These are phyloP conservation scores for Candida pseudoviswanathii DNA, from an alignment of 1,139 yeast species.

Conservation along the genomic window DNA sequence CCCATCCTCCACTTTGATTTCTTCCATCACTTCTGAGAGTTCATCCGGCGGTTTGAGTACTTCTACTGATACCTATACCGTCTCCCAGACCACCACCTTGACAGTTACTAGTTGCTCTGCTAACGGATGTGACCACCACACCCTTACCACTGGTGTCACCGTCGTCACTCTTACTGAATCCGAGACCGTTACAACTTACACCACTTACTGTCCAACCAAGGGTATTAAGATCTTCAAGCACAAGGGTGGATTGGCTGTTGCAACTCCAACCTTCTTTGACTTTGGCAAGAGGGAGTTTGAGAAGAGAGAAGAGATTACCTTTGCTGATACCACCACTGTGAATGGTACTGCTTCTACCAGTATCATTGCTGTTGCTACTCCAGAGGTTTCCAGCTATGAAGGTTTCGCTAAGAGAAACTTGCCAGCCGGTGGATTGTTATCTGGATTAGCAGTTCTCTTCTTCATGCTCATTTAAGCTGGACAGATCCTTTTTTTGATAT, in stretches of 20 bases:
- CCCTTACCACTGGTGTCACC: slow-evolving; percentile 10
- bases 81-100: slow-evolving; percentile 5
- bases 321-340: not conserved
- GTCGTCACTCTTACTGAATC: slow-evolving; percentile 7
- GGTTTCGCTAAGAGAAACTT: not conserved
- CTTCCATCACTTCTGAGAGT: not conserved
- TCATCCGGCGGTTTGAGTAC: not conserved
- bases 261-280: slow-evolving; percentile 2
- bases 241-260: not conserved
- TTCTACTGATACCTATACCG: slow-evolving; percentile 2
- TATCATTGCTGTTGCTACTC: not conserved
- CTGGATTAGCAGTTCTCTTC: not conserved
- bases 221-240: slow-evolving; percentile 1
- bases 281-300: not conserved
- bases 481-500: too few relatives aligned
- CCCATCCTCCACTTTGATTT: not conserved
- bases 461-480: not conserved
- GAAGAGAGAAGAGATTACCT: not conserved
- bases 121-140: slow-evolving; percentile 4
- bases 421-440: slow-evolving; percentile 2
- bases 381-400: not conserved
- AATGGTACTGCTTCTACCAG: not conserved
- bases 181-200: slow-evolving; percentile 8
- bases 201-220: slow-evolving; percentile 12
- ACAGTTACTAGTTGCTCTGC: slow-evolving; percentile 7